Percentiles rank a stretch among this genome's conserved stretches.
phyloP scores from a whole-genome alignment of 1,284 basidiomycete species.

The Moniliella sp. region DNA sequence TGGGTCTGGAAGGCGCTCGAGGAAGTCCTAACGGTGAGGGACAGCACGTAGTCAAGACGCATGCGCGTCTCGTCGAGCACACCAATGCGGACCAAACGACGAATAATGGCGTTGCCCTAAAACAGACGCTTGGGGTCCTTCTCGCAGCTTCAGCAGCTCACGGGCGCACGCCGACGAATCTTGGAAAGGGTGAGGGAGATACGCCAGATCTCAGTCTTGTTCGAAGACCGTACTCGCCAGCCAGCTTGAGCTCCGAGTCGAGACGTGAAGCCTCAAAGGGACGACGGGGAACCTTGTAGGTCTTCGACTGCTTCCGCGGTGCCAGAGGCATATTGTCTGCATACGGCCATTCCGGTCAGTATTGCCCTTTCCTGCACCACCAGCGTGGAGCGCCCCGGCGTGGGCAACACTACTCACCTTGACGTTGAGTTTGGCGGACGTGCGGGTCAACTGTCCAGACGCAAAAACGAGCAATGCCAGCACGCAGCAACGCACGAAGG shows the following conservation, averaged over 20 bases:
- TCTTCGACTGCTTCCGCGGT: constrained; percentile 32
- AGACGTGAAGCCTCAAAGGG: constrained; percentile 93
- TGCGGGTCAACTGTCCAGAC: no score
- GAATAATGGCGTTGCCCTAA: constrained; percentile 95
- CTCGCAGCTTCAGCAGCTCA: constrained; percentile 94
- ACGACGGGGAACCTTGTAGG: constrained; percentile 61
- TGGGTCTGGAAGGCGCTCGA: constrained; percentile 97
- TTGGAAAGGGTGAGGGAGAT: constrained; percentile 86
- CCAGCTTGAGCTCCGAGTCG: constrained; percentile 98
- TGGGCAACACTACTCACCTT: constrained; percentile 10
- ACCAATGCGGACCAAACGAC: constrained; percentile 94
- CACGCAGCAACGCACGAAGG: no score
- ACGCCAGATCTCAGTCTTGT: constrained; percentile 99
- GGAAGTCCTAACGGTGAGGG: constrained; percentile 96
- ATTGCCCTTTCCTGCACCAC: constrained; percentile 2
- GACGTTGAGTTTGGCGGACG: no score
- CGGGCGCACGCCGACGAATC: constrained; percentile 99
- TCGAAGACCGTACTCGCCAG: constrained; percentile 98
- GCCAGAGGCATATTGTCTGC: constrained; percentile 25
- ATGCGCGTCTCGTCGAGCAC: constrained; percentile 98
- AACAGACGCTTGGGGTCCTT: constrained; percentile 99
- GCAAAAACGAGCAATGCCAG: no score
- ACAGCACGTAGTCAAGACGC: constrained; percentile 76
- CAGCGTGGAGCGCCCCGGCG: constrained; percentile 4
- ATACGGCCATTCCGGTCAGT: no score